These are phyloP conservation scores for Trypethelium eluteriae DNA, from an alignment of 495 filamentous ascomycete species.

Conservation along the genomic window DNA sequence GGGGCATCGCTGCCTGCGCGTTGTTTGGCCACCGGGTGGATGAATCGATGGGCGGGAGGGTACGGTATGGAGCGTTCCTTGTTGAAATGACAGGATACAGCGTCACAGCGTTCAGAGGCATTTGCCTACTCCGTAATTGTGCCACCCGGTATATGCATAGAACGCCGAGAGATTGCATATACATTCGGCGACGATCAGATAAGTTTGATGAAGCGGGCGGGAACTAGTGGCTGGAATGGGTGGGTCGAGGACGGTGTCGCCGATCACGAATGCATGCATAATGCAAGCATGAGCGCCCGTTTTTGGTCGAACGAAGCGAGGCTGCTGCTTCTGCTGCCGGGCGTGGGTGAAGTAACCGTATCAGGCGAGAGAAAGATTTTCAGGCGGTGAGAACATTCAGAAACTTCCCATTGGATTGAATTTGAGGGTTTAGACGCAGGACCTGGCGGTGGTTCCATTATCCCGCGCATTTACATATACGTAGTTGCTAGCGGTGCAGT, in stretches of 20 bases:
- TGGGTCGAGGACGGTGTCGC: not conserved
- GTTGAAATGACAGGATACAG: not conserved
- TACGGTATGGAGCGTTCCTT: not conserved
- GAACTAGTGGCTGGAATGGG: not conserved
- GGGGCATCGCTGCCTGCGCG: too few species aligned
- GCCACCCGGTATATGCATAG: not conserved
- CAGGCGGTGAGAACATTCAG: not conserved
- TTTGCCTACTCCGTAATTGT: not conserved
- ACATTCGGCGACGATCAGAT: not conserved
- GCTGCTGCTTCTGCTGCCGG: not conserved
- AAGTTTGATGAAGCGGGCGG: not conserved
- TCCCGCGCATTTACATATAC: constrained; percentile 10
- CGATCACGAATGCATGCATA: not conserved
- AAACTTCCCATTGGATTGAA: not conserved
- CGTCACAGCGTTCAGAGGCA: not conserved
- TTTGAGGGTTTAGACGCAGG: not conserved
- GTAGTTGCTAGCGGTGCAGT: constrained; percentile 1
- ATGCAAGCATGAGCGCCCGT: constrained; percentile 1
- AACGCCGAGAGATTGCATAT: not conserved
- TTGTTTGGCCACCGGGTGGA: not conserved
- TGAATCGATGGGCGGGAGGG: not conserved
- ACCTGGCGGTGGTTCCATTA: not conserved
- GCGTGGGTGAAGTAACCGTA: not conserved
- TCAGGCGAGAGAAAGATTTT: not conserved
- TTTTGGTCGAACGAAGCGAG: not conserved